These are phyloP conservation scores for Suillus paluster DNA, from an alignment of 768 basidiomycete genomes.

Conservation along the genomic window DNA sequence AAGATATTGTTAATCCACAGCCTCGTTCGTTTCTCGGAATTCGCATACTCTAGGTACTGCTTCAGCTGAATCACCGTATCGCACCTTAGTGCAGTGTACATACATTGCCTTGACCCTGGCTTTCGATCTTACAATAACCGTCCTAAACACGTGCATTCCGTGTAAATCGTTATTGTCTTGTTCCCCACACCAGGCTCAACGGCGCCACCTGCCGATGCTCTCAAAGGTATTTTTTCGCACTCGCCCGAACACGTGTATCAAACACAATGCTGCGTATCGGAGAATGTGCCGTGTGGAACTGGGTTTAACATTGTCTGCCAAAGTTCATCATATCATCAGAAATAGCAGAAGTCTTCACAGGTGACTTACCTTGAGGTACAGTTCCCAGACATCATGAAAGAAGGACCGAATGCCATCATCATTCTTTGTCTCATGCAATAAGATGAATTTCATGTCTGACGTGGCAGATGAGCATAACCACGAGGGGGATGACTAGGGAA, in stretches of 20 bases:
- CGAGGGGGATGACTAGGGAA: neutral
- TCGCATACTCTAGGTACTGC: neutral
- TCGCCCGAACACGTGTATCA: slow-evolving; percentile 81
- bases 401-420: slow-evolving; percentile 95
- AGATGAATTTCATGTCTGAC: slow-evolving; percentile 91
- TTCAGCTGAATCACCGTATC: neutral
- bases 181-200: neutral
- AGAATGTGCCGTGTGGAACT: slow-evolving; percentile 92
- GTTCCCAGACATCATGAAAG: slow-evolving; percentile 96
- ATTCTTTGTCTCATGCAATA: slow-evolving; percentile 94
- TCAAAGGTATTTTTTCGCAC: slow-evolving; percentile 83
- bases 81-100: neutral
- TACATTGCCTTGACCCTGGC: neutral
- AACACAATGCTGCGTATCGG: slow-evolving; percentile 80
- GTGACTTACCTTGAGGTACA: slow-evolving; percentile 86
- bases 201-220: neutral
- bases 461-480: slow-evolving; percentile 22
- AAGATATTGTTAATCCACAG: too few species aligned
- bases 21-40: neutral
- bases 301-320: slow-evolving; percentile 86
- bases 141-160: neutral
- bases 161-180: slow-evolving; percentile 1
- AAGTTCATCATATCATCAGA: neutral
- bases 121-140: neutral
- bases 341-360: neutral